Base-by-base conservation (phyloP, 2,329 filamentous ascomycete genomes). In the Cercospora canescens region DNA sequence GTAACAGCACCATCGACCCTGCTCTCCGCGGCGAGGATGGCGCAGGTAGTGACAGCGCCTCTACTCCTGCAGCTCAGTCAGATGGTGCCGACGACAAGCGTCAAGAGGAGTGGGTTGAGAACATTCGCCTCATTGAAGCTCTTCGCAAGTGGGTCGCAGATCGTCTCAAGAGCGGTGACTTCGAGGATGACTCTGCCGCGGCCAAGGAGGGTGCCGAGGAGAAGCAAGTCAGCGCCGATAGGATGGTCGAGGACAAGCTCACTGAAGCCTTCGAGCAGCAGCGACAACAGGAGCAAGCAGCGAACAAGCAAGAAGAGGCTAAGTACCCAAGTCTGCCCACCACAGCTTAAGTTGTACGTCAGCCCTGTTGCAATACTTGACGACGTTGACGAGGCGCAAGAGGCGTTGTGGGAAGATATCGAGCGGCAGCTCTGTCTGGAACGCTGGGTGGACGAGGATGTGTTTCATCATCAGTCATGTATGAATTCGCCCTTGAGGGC, bases 101-200 rank as follows among this genome's bases (percentile, higher is more conserved):
- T 26, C 84, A 86, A 67, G 82, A 85, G 69, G 77, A 78, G 5
- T 89, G 87, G 87, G 84, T 89, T 9, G 85, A 88, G 75, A 88
- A 88, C 76, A 86, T 88, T 62, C 85, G 87, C n/a, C 82, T 87
- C 9, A 85, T 89, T 32, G 87, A 89, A 77, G 81, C 83, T 59
- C 81, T 89, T 37, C 82, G 87, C 50, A 82, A 83, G 21, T 86
- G 85, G 76, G 82, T 89, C 70, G 83, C 84, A 63, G 82, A 85
- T 57, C 80, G 84, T 60, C 79, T 89, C 24, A 81, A 86, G 66
- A 77, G 79, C 45, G 83, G 83, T 37, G 85, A 87, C 37, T 88
- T 79, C 64, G 69, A 74, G n/a, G 76, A 78, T 4, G 76, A 71
- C 35, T 66, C 66, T 16, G 61, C 62, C 26, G 62, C 65, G 30